Evolutionary conservation across 2,329 filamentous ascomycete species (phyloP), one percentile per base, ranked within the genome.

Genomic region (Didymella pinodella): DNA sequence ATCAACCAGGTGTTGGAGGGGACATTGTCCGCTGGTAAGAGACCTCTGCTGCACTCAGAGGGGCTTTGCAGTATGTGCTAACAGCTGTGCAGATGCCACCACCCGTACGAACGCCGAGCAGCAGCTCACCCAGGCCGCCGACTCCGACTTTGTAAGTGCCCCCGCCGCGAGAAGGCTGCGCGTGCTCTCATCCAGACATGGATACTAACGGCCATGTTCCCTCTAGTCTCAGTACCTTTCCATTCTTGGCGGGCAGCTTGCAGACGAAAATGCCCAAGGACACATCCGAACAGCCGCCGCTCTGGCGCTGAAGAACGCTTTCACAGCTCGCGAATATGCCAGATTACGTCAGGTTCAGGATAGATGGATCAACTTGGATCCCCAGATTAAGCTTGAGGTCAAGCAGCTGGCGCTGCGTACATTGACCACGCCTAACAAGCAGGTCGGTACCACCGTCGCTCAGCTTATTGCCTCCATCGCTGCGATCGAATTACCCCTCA

Each of bases 1-100:
- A 96, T 98, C 84, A 96, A 94, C 85, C 90, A 93, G 83, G 94
- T 99, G 84, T 90, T 99, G 85, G 88, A 92, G 82, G 94, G 93
- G 84, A 98, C 95, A 80, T 88, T 98, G 82, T 96, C 93, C 77
- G 86, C 93, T 77, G 94, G 95, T 98, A 84, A 79, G 90, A 74
- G 56, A 47, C 54, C 64, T 51, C 50, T 43, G 20, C 52, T 51
- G 48, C 57, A 44, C 55, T 38, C 48, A 56, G 48, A 63, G 55
- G 53, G 53, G 46, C 54, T 45, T 52, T 53, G 63, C 67, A 59
- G 67, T 80, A 76, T 57, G 50, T 20, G 65, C 73, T 78, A 62
- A 79, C 73, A 54, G 63, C 62, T 22, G n/a, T 67, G 63, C 78
- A 97, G 95, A 99, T 86, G 90, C 92, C 79, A 86, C 88, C 77